A percentile compares a stretch with the other conserved stretches of the same genome.
Conservation (phyloP, 179 eudicot genomes). For the Beta macrorhiza region DNA sequence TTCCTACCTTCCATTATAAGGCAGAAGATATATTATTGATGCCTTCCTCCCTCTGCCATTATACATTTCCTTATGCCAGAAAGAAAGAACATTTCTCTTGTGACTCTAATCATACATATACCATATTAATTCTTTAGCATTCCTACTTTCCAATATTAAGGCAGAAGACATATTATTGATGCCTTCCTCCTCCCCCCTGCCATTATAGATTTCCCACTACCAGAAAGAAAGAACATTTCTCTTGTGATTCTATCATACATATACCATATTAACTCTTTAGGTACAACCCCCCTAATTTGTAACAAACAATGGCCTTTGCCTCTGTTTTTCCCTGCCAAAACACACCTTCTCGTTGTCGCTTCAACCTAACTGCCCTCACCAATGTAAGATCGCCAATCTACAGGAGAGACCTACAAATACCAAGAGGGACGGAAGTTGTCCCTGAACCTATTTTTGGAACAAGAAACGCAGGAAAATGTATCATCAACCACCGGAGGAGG, state of each 20-base stretch:
- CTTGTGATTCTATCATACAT: neutral
- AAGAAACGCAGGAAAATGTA: neutral
- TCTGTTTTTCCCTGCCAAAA: constrained; percentile 9
- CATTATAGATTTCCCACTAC: neutral
- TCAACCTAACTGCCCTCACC: neutral
- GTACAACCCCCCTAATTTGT: neutral
- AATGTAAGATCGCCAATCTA: neutral
- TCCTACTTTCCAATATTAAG: no score
- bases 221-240: neutral
- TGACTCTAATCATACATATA: neutral
- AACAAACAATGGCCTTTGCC: constrained; percentile 17
- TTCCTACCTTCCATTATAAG: no score
- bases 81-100: no score
- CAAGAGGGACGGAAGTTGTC: neutral
- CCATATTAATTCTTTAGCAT: neutral
- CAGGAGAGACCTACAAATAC: neutral
- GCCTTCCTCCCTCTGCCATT: no score
- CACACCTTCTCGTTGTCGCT: neutral
- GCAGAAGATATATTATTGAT: no score
- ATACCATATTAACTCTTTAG: no score
- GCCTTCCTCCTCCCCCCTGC: neutral
- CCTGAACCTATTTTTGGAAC: neutral
- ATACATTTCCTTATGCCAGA: no score
- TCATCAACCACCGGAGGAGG: constrained; percentile 11
- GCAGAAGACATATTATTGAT: no score